Base-by-base conservation (phyloP, 345 rosid genomes). In the Salix udensis region DNA sequence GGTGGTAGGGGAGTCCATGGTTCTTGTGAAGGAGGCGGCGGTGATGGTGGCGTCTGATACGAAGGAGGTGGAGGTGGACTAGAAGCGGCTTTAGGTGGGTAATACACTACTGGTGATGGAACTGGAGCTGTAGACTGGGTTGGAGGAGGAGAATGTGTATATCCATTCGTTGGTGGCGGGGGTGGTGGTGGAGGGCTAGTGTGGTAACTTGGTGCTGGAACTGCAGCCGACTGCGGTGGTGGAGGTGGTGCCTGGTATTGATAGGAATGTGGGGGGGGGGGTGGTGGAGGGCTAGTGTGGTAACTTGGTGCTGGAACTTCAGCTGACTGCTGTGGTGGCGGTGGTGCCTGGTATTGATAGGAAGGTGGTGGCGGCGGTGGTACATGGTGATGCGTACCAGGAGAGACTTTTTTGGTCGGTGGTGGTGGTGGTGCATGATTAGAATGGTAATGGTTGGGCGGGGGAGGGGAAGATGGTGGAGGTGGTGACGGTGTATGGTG, bases 361-460 rank as follows among this genome's bases (percentile, higher is more conserved):
- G 76, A 61, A 2, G 83, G 78, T 13, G 83, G 74, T 40, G 82
- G 36, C 1, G 82, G 21, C 1, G 82, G 21, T 21, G 87, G 81
- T 78, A 77, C 50, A 48, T 72, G 65, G n/a, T 80, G 34, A 86
- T 44, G 85, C 7, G 75, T 73, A 24, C 70, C 68, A 73, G 88
- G 87, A 12, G 88, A 85, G 69, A 84, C 79, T 69, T 80, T 85
- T 28, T 80, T 72, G 61, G 79, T 69, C 66, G 89, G 86, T 4
- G 93, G 88, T 0, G 88, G 88, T 0, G 88, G 86, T 6, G 89
- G 88, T 5, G 88, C 80, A 61, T 83, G 48, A 64, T 50, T 1
- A 16, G 81, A 53, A 72, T 84, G 74, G 61, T 68, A 74, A 53
- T 80, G 79, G 44, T 28, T 39, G 4, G 82, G 60, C 11, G 86